These are phyloP conservation scores for Colletotrichum sp. DNA, from an alignment of 2,329 filamentous ascomycete genomes.

Conservation along the genomic window DNA sequence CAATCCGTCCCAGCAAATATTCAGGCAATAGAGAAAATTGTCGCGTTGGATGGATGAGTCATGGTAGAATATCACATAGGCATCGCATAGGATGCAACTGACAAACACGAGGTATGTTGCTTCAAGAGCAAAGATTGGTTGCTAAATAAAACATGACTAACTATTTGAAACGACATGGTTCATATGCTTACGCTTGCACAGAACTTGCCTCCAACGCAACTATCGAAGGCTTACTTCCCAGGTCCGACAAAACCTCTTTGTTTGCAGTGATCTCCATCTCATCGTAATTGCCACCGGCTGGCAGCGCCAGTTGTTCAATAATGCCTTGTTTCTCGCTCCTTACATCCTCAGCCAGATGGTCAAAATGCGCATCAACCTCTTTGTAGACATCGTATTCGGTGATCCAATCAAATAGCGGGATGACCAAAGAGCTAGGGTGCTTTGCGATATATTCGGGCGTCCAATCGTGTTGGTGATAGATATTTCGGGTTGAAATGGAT, in stretches of 20 bases:
- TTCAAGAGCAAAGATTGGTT: not conserved
- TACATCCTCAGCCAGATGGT: not conserved
- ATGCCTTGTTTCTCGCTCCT: not conserved
- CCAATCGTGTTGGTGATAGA: not conserved
- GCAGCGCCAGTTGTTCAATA: not conserved
- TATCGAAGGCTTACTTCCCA: not conserved
- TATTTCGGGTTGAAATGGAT: not conserved
- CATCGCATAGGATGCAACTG: too few species aligned
- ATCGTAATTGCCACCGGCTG: not conserved
- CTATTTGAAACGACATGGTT: not conserved
- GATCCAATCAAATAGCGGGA: not conserved
- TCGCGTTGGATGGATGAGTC: too few species aligned
- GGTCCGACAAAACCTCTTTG: not conserved
- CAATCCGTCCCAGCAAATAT: too few species aligned
- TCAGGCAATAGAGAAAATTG: too few species aligned
- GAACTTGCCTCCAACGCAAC: not conserved
- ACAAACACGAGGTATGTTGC: too few species aligned
- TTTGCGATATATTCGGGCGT: not conserved
- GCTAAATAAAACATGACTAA: not conserved
- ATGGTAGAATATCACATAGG: too few species aligned
- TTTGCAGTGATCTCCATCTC: not conserved
- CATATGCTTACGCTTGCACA: not conserved
- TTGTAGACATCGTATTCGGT: not conserved
- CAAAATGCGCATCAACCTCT: not conserved
- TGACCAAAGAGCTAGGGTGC: not conserved